These are phyloP conservation scores for Teunomyces stri DNA, from an alignment of 805 yeast species.

Conservation along the genomic window DNA sequence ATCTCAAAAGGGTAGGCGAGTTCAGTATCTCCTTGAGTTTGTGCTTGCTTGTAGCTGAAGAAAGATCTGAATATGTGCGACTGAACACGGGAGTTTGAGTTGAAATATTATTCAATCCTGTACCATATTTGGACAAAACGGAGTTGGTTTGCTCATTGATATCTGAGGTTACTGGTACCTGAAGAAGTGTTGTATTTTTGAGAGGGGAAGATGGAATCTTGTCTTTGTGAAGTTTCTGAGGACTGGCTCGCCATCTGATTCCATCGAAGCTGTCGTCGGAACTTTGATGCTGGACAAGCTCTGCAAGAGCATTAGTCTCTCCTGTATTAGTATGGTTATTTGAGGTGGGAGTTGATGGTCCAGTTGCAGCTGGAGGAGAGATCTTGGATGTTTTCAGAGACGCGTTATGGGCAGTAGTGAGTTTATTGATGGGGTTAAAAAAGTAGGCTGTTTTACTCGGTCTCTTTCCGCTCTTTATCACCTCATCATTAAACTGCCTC, in stretches of 20 bases:
- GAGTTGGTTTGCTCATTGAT: conserved; percentile 34
- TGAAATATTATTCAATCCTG: conserved; percentile 28
- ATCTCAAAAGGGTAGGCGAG: conserved; percentile 36
- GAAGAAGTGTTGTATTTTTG: conserved; percentile 4
- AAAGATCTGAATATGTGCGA: conserved; percentile 33
- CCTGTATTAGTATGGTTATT: conserved; percentile 5
- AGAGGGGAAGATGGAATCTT: conserved; percentile 10
- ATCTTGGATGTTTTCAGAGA: neutral
- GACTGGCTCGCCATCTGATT: conserved; percentile 26
- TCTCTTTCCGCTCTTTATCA: conserved; percentile 10
- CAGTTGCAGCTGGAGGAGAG: neutral
- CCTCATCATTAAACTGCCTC: conserved; percentile 6
- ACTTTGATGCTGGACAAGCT: conserved; percentile 1
- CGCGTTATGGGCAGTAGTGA: conserved; percentile 9
- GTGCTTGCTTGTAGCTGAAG: conserved; percentile 12
- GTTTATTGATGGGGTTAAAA: conserved; percentile 33
- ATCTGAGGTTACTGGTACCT: conserved; percentile 10
- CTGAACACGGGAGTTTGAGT: conserved; percentile 34
- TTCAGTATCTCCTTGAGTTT: conserved; percentile 13
- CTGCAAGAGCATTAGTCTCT: neutral
- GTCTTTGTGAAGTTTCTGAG: conserved; percentile 7
- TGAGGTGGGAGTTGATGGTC: neutral
- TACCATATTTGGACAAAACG: conserved; percentile 43
- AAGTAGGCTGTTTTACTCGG: conserved; percentile 29
- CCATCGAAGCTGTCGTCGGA: conserved; percentile 46